Evolutionary conservation across 257 asterid species (phyloP), one percentile per base, ranked within the genome.

Genomic region (Lycium barbarum): DNA sequence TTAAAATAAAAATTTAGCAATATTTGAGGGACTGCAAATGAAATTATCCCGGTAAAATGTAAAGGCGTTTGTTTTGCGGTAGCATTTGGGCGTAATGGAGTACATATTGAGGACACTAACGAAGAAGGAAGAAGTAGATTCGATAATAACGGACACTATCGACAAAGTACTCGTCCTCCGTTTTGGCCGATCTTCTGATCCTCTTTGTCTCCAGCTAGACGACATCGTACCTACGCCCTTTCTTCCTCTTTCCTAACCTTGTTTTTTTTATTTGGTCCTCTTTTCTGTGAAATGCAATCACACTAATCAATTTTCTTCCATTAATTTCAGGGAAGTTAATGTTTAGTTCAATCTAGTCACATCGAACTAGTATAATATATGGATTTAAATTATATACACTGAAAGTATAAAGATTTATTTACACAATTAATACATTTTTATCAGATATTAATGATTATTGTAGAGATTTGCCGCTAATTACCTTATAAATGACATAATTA

Each of bases 111-210:
- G 90, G 72, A 92, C 95, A 7, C 86, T 96, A 17, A 88, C 86
- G 82, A 90, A 78, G 90, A 96, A 96, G 93, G 89, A 82, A 76
- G 93, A 92, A 81, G 89, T 96, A 49, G 98, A 96, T 81, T 85
- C 92, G 55, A 87, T 89, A 47, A 96, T 96, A 88, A 91, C 93
- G 89, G 95, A 95, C 90, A 96, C 99, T 84, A 67, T 96, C 20
- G 99, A 95, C 83, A 93, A 96, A 89, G 95, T 96, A 38, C 97
- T 96, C 59, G 96, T 96, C 88, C 98, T 96, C 88, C 97, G 99
- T n/a, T 94, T 96, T 55, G 99, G 98, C 82, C 90, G 91, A 73
- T 78, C 95, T 85, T 87, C 92, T 84, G 98, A 96, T 89, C 85
- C 93, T 85, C 91, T 89, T 20, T 93, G 93, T 88, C 97, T 96